phyloP scores from a whole-genome alignment of 345 rosid species.

The Arabidopsis suecica region DNA sequence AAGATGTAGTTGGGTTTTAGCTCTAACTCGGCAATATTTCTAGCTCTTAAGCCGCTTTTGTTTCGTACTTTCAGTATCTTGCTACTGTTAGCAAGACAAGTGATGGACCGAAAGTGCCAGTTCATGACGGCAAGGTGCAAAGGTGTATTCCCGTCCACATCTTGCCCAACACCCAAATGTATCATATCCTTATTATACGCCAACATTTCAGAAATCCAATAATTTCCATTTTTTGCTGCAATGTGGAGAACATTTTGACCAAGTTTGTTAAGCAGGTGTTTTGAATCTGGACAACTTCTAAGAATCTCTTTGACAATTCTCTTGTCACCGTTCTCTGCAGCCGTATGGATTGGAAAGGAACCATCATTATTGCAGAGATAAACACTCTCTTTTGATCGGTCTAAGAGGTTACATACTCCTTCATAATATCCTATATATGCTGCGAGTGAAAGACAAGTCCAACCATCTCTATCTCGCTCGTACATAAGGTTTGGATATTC shows the following conservation, averaged over 20 bases:
- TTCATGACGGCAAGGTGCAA: not conserved
- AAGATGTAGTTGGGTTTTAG: not conserved
- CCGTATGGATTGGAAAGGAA: not conserved
- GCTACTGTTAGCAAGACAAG: not conserved
- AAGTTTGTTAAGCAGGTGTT: not conserved
- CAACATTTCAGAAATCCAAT: too few relatives aligned
- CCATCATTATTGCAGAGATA: not conserved
- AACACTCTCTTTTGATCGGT: not conserved
- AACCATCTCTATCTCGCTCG: not conserved
- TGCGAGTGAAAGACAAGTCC: not conserved
- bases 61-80: not conserved
- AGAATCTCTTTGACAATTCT: not conserved
- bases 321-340: not conserved
- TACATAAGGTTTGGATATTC: not conserved
- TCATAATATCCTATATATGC: not conserved
- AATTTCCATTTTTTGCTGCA: not conserved
- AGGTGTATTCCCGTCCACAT: slow-evolving; percentile 9
- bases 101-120: not conserved
- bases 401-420: not conserved
- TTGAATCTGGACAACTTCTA: not conserved
- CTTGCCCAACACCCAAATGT: not conserved
- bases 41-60: not conserved
- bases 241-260: not conserved
- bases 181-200: not conserved
- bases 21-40: not conserved